Evolutionary conservation across 495 filamentous ascomycete genomes (phyloP).

Genomic region (Lepidopterella palustris): DNA sequence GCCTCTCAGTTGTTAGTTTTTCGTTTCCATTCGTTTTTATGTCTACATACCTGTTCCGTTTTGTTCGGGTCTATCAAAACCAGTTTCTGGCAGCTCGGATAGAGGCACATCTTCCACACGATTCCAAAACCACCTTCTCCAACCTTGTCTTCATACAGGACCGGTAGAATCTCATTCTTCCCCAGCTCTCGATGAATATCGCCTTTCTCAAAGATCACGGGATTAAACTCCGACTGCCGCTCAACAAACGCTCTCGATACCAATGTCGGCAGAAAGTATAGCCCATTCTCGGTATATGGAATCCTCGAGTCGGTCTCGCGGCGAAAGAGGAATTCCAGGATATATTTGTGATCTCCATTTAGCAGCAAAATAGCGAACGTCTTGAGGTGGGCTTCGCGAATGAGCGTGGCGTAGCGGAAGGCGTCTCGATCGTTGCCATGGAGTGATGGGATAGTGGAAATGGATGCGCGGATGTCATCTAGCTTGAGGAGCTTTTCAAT

Average conservation of each 20-base stretch:
- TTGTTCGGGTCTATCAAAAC: not conserved
- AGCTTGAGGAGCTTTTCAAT: not conserved
- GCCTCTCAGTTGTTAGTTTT: not conserved
- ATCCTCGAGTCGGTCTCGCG: not conserved
- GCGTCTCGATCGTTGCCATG: not conserved
- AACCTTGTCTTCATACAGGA: not conserved
- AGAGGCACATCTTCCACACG: not conserved
- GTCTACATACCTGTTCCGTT: no score
- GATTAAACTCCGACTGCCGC: not conserved
- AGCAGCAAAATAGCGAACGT: not conserved
- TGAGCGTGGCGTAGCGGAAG: not conserved
- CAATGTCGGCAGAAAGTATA: not conserved
- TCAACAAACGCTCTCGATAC: not conserved
- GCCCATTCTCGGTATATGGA: not conserved
- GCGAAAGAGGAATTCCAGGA: not conserved
- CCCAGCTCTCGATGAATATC: not conserved
- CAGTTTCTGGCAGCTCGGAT: not conserved
- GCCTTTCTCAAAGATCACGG: not conserved
- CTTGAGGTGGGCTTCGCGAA: not conserved
- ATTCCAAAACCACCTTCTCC: not conserved
- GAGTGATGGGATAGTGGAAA: not conserved
- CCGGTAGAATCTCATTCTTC: not conserved
- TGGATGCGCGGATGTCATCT: not conserved
- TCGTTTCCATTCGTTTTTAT: not conserved
- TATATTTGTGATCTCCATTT: not conserved